phyloP scores from a whole-genome alignment of 2,329 filamentous ascomycete genomes.

The Clarireedia hainanense region DNA sequence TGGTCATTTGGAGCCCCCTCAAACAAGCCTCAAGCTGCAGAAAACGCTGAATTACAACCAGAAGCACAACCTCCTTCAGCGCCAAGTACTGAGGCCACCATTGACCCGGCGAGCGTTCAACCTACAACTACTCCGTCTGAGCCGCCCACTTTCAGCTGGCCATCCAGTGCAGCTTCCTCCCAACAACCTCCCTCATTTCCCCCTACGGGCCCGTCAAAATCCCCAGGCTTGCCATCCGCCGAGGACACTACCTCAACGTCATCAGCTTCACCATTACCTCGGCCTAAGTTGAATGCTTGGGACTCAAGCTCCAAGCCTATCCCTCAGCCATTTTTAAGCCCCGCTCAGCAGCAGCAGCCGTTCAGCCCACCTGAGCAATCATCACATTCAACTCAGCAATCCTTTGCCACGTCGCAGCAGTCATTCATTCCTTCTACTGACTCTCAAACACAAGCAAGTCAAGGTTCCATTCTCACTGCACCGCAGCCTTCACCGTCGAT shows the following conservation, averaged over 20 bases:
- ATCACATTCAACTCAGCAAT: too few relatives aligned
- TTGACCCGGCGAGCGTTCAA: not conserved
- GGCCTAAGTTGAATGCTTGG: not conserved
- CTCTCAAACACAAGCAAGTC: not conserved
- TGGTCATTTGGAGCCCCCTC: not conserved
- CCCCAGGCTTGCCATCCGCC: not conserved
- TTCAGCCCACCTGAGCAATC: too few relatives aligned
- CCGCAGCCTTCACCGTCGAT: not conserved
- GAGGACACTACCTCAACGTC: not conserved
- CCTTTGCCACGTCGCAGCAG: not conserved
- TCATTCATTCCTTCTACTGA: not conserved
- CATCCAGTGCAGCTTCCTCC: not conserved
- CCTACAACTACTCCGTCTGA: not conserved
- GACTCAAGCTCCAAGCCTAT: not conserved
- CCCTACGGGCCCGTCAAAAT: not conserved
- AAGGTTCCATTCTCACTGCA: not conserved
- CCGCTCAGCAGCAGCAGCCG: not conserved
- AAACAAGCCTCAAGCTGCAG: not conserved
- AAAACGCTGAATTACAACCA: too few relatives aligned
- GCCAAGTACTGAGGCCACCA: not conserved
- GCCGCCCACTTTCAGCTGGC: constrained; percentile 1
- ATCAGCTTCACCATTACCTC: not conserved
- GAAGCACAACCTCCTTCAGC: not conserved
- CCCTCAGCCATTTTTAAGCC: not conserved
- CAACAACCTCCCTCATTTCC: not conserved